Evolutionary conservation across 176 grass and related monocot genomes (phyloP), one percentile per base, ranked within the genome.

Genomic region (Pontederia paniculata): DNA sequence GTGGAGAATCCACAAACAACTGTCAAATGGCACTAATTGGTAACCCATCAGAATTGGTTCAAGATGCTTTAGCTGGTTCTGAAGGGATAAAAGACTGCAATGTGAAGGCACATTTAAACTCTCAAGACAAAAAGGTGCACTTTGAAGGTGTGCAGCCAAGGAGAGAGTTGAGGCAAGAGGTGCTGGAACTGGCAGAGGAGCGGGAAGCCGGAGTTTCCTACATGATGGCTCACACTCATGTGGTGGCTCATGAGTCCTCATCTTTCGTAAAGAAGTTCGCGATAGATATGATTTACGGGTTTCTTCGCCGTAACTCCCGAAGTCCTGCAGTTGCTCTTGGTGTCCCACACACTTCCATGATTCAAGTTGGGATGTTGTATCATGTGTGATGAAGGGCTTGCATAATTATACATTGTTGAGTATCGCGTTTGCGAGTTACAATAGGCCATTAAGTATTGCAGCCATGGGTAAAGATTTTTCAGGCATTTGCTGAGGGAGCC

Each of bases 341-440:
- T 17, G 61, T 96, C 45, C 91, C 91, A 8, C 80, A 90, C 50
- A 52, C 76, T 28, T 90, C 86, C 8, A 73, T 96, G 8, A 76
- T 96, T 66, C 82, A 96, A 82, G 91, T 90, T 17, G 86, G 91
- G 64, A 87, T 87, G 74, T 66, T 72, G 23, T 96, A 96, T 77
- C 88, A 50, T 48, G 73, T 96, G n/a, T 88, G 75, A 88, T n/a
- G n/a, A n/a, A n/a, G n/a, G n/a, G n/a, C n/a, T n/a, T n/a, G n/a
- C n/a, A n/a, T n/a, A n/a, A n/a, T n/a, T n/a, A n/a, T n/a, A n/a
- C n/a, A n/a, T n/a, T n/a, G n/a, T n/a, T n/a, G n/a, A n/a, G n/a
- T n/a, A n/a, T n/a, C n/a, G n/a, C n/a, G n/a, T n/a, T n/a, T n/a
- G n/a, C n/a, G n/a, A n/a, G n/a, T n/a, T n/a, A n/a, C n/a, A n/a